Evolutionary conservation across 805 yeast genomes (phyloP).

Genomic region (Vanderwaltozyma verrucispora): DNA sequence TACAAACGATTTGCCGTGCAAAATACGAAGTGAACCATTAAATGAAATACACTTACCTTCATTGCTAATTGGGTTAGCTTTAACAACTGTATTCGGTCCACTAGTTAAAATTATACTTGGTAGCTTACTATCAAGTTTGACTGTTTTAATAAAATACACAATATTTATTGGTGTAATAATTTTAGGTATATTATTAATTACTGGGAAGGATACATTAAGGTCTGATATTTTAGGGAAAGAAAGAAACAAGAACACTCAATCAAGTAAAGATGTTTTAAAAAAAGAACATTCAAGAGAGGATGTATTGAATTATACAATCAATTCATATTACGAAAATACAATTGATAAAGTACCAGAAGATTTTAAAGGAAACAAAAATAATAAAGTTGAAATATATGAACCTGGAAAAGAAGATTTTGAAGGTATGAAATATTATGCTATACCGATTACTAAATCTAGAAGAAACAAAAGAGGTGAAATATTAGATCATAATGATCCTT

Average conservation of each 20-base stretch:
- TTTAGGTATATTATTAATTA: not conserved
- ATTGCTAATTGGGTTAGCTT: slow-evolving; percentile 13
- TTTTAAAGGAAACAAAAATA: not conserved
- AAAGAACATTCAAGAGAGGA: not conserved
- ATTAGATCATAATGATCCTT: slow-evolving; percentile 2
- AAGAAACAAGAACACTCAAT: not conserved
- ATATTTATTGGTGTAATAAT: slow-evolving; percentile 16
- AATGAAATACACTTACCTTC: slow-evolving; percentile 19
- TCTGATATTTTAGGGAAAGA: not conserved
- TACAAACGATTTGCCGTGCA: not conserved
- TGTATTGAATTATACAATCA: slow-evolving; percentile 1
- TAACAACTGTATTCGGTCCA: slow-evolving; percentile 16
- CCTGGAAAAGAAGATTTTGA: slow-evolving; percentile 10
- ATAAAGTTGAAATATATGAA: not conserved
- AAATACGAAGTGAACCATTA: slow-evolving; percentile 2
- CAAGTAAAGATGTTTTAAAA: not conserved
- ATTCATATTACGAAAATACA: not conserved
- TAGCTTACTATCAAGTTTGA: slow-evolving; percentile 16
- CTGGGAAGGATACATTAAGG: not conserved
- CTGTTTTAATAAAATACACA: slow-evolving; percentile 12
- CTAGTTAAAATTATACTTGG: slow-evolving; percentile 16
- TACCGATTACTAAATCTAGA: slow-evolving; percentile 15
- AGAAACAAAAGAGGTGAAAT: slow-evolving; percentile 3
- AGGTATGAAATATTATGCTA: slow-evolving; percentile 16
- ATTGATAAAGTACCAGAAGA: not conserved